phyloP scores from a whole-genome alignment of 2,329 filamentous ascomycete genomes.

The Fusarium beomiforme region DNA sequence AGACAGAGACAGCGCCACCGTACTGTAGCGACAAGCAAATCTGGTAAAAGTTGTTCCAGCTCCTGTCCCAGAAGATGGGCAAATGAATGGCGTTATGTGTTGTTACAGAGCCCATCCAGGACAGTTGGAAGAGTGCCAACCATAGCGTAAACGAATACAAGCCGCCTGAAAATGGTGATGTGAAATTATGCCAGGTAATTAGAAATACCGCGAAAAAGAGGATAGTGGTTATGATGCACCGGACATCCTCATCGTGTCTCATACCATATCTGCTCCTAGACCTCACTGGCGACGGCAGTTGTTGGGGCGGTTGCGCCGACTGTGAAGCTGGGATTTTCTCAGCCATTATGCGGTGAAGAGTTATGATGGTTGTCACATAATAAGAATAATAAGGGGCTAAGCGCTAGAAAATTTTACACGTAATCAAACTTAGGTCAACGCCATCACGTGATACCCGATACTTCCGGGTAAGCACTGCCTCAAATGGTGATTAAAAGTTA shows the following conservation, averaged over 20 bases:
- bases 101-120: constrained; percentile 16
- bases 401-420: neutral
- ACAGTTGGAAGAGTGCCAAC: constrained; percentile 16
- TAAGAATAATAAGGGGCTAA: neutral
- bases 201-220: constrained; percentile 21
- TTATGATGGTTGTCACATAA: neutral
- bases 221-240: constrained; percentile 9
- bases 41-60: constrained; percentile 25
- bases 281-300: neutral
- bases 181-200: constrained; percentile 12
- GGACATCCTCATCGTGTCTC: constrained; percentile 13
- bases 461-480: neutral
- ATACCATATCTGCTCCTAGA: neutral
- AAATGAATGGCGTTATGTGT: constrained; percentile 19
- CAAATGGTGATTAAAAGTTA: neutral
- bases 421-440: neutral
- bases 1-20: constrained; percentile 13
- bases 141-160: constrained; percentile 7
- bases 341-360: neutral
- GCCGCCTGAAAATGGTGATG: constrained; percentile 1
- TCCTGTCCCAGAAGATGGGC: constrained; percentile 10
- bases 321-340: neutral
- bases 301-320: neutral
- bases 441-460: neutral
- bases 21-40: constrained; percentile 23